Base-by-base conservation (phyloP, 805 yeast species). In the Ogataea ganodermae region DNA sequence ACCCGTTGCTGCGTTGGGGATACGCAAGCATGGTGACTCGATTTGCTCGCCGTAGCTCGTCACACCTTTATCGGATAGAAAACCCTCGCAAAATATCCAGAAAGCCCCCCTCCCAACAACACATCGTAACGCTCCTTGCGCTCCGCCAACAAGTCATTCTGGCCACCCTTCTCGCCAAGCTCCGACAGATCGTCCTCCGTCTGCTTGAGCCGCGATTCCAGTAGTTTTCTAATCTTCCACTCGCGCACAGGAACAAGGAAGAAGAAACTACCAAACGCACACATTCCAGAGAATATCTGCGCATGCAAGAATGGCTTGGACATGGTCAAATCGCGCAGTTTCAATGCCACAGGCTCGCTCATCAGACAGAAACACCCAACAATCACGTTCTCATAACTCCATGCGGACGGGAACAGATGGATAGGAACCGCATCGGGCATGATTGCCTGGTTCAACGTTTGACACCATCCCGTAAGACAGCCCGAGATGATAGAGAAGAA, bases 261-360 rank as follows among this genome's bases (percentile, higher is more conserved):
- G 22, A 79, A 47, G 2, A 79, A 5, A 9, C 75, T 57, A 0
- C 76, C 76, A 9, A 63, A 63, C n/a, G 75, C 58, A 52, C 74
- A 76, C 38, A 76, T 62, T 2, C 86, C 89, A 4, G 81, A 75
- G 59, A 81, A 82, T 1, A 82, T 70, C 57, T 83, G 89, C 1
- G 85, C 73, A 53, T 83, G 74, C 28, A 78, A 63, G 54, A 76
- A 84, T 2, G 88, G 86, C 17, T 44, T 56, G 2, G 55, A 4
- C 4, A 48, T 27, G 2, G 27, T n/a, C 17, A 42, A 31, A 14
- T 57, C 48, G 38, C 67, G 45, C 41, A 66, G 44, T 13, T 54
- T 53, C 43, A 66, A 50, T 0, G 66, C 68, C 12, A 61, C 62
- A 30, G 62, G 63, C 48, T 66, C 71, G 18, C 63, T 52, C 32